A percentile compares a stretch with the other conserved stretches of the same genome.
Conservation (phyloP, 2,329 filamentous ascomycete genomes). For the Cladosporium velox region DNA sequence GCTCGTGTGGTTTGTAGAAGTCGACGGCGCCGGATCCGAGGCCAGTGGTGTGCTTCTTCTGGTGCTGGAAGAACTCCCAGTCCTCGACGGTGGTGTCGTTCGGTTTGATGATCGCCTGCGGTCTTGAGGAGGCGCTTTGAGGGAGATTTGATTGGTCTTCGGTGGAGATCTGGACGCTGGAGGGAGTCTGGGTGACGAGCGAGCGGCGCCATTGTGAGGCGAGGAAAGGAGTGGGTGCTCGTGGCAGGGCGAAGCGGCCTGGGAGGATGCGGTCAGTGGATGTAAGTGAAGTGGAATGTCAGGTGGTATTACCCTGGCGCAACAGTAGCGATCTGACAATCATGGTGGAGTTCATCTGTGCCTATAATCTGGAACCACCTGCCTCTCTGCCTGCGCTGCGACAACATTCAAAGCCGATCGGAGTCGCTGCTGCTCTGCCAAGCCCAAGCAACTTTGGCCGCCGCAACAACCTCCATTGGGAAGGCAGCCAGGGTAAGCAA, state of each 20-base stretch:
- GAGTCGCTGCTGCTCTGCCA: conserved; percentile 10
- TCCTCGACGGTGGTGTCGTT: conserved; percentile 41
- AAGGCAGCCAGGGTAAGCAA: neutral
- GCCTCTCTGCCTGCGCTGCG: neutral
- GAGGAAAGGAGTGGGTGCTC: conserved; percentile 35
- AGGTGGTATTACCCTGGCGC: conserved; percentile 40
- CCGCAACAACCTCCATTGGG: neutral
- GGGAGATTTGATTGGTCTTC: conserved; percentile 35
- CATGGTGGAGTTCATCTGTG: conserved; percentile 36
- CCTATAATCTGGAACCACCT: neutral
- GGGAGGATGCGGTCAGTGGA: neutral
- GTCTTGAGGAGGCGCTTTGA: conserved; percentile 30
- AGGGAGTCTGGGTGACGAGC: conserved; percentile 38
- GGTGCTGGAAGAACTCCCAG: conserved; percentile 46
- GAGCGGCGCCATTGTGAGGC: conserved; percentile 38
- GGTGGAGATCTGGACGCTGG: conserved; percentile 25
- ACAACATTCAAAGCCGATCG: conserved; percentile 9
- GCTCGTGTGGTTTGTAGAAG: conserved; percentile 65
- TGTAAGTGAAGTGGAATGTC: neutral
- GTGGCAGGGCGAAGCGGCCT: conserved; percentile 45
- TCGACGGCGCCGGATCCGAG: conserved; percentile 46
- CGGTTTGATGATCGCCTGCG: conserved; percentile 34
- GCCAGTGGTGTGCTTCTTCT: conserved; percentile 40
- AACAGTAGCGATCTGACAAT: conserved; percentile 46
- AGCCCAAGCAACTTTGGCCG: conserved; percentile 3